These are phyloP conservation scores for Trypanosomatidae sp. DNA, from an alignment of 208 protist genomes.

Conservation along the genomic window DNA sequence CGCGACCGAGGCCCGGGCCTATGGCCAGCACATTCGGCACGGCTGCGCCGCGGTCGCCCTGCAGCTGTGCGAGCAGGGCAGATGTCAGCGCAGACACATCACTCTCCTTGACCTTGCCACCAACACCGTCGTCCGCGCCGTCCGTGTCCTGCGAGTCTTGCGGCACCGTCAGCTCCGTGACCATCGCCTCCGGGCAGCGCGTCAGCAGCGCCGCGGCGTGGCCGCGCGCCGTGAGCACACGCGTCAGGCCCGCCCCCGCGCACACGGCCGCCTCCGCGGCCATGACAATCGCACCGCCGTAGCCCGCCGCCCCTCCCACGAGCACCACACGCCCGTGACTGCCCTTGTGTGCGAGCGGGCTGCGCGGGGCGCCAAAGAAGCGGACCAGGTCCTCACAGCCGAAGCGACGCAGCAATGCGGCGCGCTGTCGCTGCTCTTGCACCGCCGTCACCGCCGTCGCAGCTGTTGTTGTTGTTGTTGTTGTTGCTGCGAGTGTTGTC, in stretches of 20 bases:
- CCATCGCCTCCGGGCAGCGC: slow-evolving; percentile 76
- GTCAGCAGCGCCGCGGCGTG: slow-evolving; percentile 44
- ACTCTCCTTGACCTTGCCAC: neutral
- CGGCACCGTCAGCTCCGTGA: slow-evolving; percentile 4
- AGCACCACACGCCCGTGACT: slow-evolving; percentile 44
- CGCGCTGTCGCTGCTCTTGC: slow-evolving; percentile 6
- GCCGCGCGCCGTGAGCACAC: slow-evolving; percentile 36
- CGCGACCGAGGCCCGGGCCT: too few species aligned
- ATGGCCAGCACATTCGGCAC: too few species aligned
- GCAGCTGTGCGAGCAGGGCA: too few species aligned
- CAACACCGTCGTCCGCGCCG: neutral
- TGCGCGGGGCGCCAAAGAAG: slow-evolving; percentile 18
- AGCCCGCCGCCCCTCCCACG: slow-evolving; percentile 53
- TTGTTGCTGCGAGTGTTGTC: too few species aligned
- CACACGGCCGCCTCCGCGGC: slow-evolving; percentile 49
- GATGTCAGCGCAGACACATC: too few species aligned
- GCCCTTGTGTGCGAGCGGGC: slow-evolving; percentile 45
- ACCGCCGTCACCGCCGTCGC: too few species aligned
- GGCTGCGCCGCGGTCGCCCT: too few species aligned
- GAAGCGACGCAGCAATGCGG: slow-evolving; percentile 29
- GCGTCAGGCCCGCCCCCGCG: slow-evolving; percentile 46
- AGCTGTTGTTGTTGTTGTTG: too few species aligned
- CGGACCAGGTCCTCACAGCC: slow-evolving; percentile 12
- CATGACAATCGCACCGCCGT: slow-evolving; percentile 68
- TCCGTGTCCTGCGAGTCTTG: too few species aligned